Evolutionary conservation across 768 basidiomycete genomes (phyloP).

Genomic region (Mrakia hoshinonis): DNA sequence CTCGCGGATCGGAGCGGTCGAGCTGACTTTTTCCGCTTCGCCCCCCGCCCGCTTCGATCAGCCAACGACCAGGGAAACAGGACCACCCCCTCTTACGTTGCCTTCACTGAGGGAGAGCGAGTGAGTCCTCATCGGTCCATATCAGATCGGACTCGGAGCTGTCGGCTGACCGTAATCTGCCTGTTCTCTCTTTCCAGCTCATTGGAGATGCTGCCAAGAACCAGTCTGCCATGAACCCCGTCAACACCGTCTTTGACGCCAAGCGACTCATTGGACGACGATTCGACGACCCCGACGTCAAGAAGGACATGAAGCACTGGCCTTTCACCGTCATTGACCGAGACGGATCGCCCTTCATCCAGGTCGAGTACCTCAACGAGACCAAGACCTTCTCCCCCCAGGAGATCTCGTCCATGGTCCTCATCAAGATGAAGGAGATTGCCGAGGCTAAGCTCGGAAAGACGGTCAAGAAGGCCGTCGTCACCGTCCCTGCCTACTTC

Average conservation of each 20-base stretch:
- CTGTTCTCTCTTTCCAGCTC: conserved; percentile 29
- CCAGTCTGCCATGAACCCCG: conserved; percentile 99
- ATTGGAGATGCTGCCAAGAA: conserved; percentile 95
- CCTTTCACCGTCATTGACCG: conserved; percentile 94
- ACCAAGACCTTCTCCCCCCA: conserved; percentile 94
- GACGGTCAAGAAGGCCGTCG: conserved; percentile 95
- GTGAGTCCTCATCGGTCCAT: conserved; percentile 38
- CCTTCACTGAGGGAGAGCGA: conserved; percentile 92
- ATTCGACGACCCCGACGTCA: conserved; percentile 90
- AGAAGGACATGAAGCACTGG: conserved; percentile 96
- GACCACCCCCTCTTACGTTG: conserved; percentile 98
- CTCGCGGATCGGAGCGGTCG: background rate
- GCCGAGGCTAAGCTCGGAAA: conserved; percentile 98
- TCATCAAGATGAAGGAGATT: conserved; percentile 99
- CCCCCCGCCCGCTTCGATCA: conserved; percentile 16
- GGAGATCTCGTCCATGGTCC: conserved; percentile 99
- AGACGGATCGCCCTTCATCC: conserved; percentile 90
- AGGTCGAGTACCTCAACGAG: conserved; percentile 84
- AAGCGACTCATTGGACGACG: conserved; percentile 97
- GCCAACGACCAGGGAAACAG: conserved; percentile 70
- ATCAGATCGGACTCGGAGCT: background rate
- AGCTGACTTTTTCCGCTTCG: conserved; percentile 6
- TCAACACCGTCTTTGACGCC: conserved; percentile 97
- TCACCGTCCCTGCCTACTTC: conserved; percentile 99
- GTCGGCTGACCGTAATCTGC: background rate